Base-by-base conservation (phyloP, 768 basidiomycete species). In the Hericium erinaceus region DNA sequence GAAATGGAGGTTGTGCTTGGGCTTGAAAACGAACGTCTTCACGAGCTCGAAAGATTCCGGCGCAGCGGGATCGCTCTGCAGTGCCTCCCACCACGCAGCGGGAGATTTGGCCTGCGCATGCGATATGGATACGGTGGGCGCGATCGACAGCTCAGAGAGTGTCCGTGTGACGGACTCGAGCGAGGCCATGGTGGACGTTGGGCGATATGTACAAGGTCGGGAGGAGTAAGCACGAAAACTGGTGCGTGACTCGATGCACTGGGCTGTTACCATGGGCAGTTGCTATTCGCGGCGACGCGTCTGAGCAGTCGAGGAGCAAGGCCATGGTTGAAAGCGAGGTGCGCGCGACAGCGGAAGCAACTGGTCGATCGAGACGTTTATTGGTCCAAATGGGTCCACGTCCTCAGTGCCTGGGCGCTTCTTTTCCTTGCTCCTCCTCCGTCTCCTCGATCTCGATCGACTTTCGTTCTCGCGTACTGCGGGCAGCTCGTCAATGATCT, bases 1-100 rank as follows among this genome's bases (percentile, higher is more conserved):
- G 93, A 93, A 54, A 92, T 80, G 2, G 92, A 84, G 37, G 80
- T 82, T 6, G 89, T 90, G 0, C 73, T 95, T 95, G 37, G 94
- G 94, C 69, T 98, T 98, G 85, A 92, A 95, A 57, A 95, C 86
- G 64, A 95, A 85, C 50, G 88, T 89, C 71, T 93, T 93, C 69
- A 89, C 79, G 64, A 91, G 77, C 68, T 89, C 82, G 66, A 86
- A 89, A 15, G 76, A 74, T 50, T 73, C 94, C 1, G 86, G 84
- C 22, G 78, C 73, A 12, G 77, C 72, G 40, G 77, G 63, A 53
- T 72, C 70, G 7, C 79, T 75, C 60, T 78, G 74, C 64, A 97
- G 72, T 48, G 85, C 81, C 48, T 84, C 84, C 62, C 81, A 81
- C 93, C 93, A 95, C 48, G 83, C 72, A 0, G 81, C 78, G 1